Conservation (phyloP, 352 stramenopile genomes). For the Pilasporangium apinafurcum region DNA sequence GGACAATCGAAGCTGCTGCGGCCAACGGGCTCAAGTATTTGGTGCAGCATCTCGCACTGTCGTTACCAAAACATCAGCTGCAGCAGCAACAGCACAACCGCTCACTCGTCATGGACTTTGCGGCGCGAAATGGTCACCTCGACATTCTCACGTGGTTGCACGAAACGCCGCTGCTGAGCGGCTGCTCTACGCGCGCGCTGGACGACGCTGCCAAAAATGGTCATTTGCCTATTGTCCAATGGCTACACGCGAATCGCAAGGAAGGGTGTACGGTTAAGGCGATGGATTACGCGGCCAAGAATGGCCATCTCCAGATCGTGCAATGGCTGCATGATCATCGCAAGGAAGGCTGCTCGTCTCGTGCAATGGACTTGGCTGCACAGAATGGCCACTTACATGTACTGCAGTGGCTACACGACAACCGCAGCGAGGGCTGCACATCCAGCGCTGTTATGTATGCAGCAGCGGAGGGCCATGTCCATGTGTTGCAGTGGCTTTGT, state of each 20-base stretch:
- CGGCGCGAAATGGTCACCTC: constrained; percentile 52
- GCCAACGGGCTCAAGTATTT: constrained; percentile 56
- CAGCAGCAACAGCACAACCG: constrained; percentile 17
- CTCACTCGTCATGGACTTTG: constrained; percentile 72
- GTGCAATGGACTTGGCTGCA: constrained; percentile 59
- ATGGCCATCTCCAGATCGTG: constrained; percentile 46
- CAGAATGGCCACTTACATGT: constrained; percentile 54
- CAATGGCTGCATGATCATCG: constrained; percentile 49
- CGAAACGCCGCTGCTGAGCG: constrained; percentile 30
- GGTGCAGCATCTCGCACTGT: constrained; percentile 55
- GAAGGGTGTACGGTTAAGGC: constrained; percentile 60
- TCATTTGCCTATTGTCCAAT: constrained; percentile 42
- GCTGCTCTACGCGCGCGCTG: constrained; percentile 51
- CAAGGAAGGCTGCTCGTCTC: constrained; percentile 36
- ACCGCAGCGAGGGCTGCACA: constrained; percentile 65
- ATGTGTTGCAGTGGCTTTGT: constrained; percentile 53
- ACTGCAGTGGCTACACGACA: constrained; percentile 60
- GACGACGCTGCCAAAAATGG: constrained; percentile 55
- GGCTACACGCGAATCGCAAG: constrained; percentile 42
- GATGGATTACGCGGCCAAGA: constrained; percentile 55
- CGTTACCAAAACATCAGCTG: too few relatives aligned
- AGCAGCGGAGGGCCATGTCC: constrained; percentile 36
- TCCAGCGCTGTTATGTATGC: constrained; percentile 61
- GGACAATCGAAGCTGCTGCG: constrained; percentile 60
- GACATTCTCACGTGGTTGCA: constrained; percentile 63